These are phyloP conservation scores for Serendipita indica DNA, from an alignment of 768 basidiomycete species.

Conservation along the genomic window DNA sequence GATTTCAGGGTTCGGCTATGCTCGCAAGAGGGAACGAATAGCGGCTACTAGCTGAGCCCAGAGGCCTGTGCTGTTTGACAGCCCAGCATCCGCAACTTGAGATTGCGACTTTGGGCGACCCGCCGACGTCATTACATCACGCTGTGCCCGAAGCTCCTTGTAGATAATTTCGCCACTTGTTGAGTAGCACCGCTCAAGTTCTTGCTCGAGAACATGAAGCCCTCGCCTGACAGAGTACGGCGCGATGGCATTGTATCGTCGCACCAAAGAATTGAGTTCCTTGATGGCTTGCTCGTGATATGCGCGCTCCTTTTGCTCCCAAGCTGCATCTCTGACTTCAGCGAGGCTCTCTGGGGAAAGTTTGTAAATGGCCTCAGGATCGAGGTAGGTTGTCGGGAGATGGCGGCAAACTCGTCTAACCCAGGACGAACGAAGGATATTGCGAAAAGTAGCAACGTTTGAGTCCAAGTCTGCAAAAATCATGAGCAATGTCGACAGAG, in stretches of 20 bases:
- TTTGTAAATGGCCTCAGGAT: conserved; percentile 25
- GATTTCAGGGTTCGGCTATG: background rate
- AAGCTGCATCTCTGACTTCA: conserved; percentile 44
- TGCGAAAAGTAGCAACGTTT: conserved; percentile 45
- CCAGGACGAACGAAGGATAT: conserved; percentile 52
- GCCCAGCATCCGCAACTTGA: background rate
- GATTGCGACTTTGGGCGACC: conserved; percentile 16
- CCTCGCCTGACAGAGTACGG: conserved; percentile 62
- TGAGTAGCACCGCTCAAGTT: conserved; percentile 41
- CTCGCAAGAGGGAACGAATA: background rate
- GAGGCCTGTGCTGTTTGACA: conserved; percentile 19
- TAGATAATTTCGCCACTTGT: conserved; percentile 40
- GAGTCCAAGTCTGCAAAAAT: conserved; percentile 44
- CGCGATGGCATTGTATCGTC: conserved; percentile 67
- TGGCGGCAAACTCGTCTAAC: conserved; percentile 57
- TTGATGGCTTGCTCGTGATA: conserved; percentile 57
- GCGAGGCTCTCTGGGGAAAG: conserved; percentile 26
- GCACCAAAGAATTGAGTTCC: conserved; percentile 59
- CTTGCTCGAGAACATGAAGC: conserved; percentile 39
- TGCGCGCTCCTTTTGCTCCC: conserved; percentile 49
- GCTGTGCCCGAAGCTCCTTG: conserved; percentile 24
- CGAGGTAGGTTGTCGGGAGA: conserved; percentile 33
- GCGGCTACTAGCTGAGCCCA: conserved; percentile 13
- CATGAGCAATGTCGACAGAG: background rate
- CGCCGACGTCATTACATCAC: conserved; percentile 14